A percentile compares a stretch with the other conserved stretches of the same genome.
phyloP scores from a whole-genome alignment of 305 asterid genomes.

The Fraxinus sp. region DNA sequence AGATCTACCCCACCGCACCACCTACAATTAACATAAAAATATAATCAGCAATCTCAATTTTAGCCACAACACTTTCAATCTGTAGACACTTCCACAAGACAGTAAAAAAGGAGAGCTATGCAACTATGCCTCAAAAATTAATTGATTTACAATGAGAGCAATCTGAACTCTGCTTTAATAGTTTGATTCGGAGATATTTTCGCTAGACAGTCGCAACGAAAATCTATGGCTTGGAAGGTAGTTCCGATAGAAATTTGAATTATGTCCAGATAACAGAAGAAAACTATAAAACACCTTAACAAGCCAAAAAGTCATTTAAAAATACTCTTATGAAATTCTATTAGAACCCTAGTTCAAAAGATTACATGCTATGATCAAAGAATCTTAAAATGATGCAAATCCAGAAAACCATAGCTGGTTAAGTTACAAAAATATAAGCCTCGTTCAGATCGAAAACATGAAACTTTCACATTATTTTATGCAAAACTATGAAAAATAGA shows the following conservation, averaged over 20 bases:
- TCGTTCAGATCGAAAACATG: neutral
- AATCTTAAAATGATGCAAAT: neutral
- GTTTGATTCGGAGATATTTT: neutral
- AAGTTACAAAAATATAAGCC: neutral
- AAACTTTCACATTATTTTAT: neutral
- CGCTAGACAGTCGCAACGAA: neutral
- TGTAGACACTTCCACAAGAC: neutral
- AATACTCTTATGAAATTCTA: neutral
- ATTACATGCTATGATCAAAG: neutral
- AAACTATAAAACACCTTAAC: neutral
- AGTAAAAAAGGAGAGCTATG: neutral
- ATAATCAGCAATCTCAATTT: neutral
- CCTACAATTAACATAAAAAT: slow-evolving; percentile 8
- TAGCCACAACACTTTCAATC: neutral
- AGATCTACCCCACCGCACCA: slow-evolving; percentile 20
- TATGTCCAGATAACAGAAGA: neutral
- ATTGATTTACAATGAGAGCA: neutral
- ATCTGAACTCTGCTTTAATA: neutral
- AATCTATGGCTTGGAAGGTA: neutral
- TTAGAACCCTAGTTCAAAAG: neutral
- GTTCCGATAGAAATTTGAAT: neutral
- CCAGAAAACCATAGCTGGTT: neutral
- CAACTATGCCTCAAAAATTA: neutral
- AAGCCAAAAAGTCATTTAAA: neutral
- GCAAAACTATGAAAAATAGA: neutral